Evolutionary conservation across 257 asterid genomes (phyloP).

Genomic region (Ilex asprella): DNA sequence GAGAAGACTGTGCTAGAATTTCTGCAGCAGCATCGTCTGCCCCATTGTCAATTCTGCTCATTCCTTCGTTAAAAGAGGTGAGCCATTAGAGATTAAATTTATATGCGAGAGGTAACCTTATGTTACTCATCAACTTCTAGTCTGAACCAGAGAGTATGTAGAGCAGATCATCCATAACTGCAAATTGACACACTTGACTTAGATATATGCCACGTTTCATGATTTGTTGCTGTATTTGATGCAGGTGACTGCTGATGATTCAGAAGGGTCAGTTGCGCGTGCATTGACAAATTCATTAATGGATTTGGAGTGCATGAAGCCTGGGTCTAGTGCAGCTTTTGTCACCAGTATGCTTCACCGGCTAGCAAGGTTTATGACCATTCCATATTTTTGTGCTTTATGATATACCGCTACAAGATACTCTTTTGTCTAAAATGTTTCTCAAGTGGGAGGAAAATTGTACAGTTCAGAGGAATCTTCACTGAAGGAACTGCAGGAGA

Average conservation of each 20-base stretch:
- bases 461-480: constrained; percentile 78
- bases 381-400: not conserved
- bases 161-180: not conserved
- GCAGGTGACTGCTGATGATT: constrained; percentile 59
- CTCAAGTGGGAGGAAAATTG: constrained; percentile 11
- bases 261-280: constrained; percentile 50
- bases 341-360: constrained; percentile 78
- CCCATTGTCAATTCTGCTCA: constrained; percentile 60
- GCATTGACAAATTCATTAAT: constrained; percentile 49
- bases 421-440: not conserved
- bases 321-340: constrained; percentile 74
- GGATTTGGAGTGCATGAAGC: constrained; percentile 73
- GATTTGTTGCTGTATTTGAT: constrained; percentile 6
- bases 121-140: not conserved
- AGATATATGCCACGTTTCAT: not conserved
- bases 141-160: not conserved
- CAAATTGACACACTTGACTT: too few species aligned
- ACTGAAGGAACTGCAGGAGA: constrained; percentile 77
- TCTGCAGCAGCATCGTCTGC: constrained; percentile 57
- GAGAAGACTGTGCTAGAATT: constrained; percentile 59
- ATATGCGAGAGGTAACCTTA: not conserved
- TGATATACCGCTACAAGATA: not conserved
- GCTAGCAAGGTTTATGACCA: constrained; percentile 53
- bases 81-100: constrained; percentile 2
- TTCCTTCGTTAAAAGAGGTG: constrained; percentile 92